Conservation (phyloP, 73 alveolate genomes). For the Loxodes magnus region DNA sequence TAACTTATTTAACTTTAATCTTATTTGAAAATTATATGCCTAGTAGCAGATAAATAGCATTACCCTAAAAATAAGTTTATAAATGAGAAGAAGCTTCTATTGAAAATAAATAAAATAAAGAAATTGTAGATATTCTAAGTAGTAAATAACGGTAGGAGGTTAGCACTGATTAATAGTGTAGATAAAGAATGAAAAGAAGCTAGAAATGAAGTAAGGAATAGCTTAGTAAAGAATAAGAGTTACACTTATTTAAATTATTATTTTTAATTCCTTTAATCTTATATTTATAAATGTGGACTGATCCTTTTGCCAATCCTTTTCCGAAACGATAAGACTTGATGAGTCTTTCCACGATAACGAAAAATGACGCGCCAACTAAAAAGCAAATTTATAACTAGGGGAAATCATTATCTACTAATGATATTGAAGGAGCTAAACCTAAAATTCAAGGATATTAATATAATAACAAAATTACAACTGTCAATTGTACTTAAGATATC, state of each 20-base stretch:
- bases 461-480: slow-evolving; percentile 18
- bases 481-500: slow-evolving; percentile 25
- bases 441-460: slow-evolving; percentile 24
- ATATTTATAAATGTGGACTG: slow-evolving; percentile 13
- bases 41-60: too few species aligned
- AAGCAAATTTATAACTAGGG: slow-evolving; percentile 8
- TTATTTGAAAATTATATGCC: too few species aligned
- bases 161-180: too few species aligned
- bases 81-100: too few species aligned
- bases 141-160: too few species aligned
- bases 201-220: too few species aligned
- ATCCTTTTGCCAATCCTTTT: slow-evolving; percentile 51
- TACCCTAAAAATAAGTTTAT: too few species aligned
- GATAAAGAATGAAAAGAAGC: too few species aligned
- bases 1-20: too few species aligned
- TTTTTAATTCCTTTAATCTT: not conserved
- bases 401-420: slow-evolving; percentile 10
- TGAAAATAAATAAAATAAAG: too few species aligned
- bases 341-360: slow-evolving; percentile 35
- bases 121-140: too few species aligned
- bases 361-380: slow-evolving; percentile 8
- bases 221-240: too few species aligned
- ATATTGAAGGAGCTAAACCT: slow-evolving; percentile 37
- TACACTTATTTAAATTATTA: not conserved
- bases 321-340: slow-evolving; percentile 44